Evolutionary conservation across 208 protist species (phyloP), one percentile per base, ranked within the genome.

Genomic region (Leishmania aethiopica): DNA sequence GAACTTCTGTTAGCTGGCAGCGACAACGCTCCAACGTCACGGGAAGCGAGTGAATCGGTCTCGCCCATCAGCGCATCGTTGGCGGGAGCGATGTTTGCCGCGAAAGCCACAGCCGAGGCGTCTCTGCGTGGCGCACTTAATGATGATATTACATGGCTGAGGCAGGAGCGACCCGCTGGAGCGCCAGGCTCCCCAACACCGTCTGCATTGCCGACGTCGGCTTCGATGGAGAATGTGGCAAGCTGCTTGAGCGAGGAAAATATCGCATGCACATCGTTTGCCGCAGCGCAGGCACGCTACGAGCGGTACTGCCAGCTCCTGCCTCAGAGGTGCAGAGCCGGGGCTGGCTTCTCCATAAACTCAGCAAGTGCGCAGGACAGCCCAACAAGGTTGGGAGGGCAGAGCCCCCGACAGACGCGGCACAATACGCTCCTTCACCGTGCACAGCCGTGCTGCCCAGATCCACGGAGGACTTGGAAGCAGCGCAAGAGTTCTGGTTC

Each of bases 251-350:
- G 35, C 49, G 25, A 45, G 49, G 47, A 42, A 62, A 40, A 8
- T 8, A 15, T 40, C 2, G 42, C 28, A 8, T 81, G 82, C 42
- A 17, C 76, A 19, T 78, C 70, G 1, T 82, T 85, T 47, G 70
- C 77, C 6, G 73, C 32, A 2, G 82, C 82, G 2, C 82, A 82
- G 51, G 82, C 82, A 10, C 82, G n/a, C 77, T 85, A 85, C 72
- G 77, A 77, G 40, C 45, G 40, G 8, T 53, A 66, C 45, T 69
- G 80, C 22, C 64, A 37, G 28, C 53, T 57, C 28, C 73, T 78
- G 32, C 74, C 40, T 49, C 74, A 35, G 51, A 8, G 57, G 40
- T 53, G 62, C 74, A 13, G 19, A n/a, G 17, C 32, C 53, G 28
- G n/a, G 3, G 74, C 32, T 7, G 53, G 62, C 28, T 28, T 53